phyloP scores from a whole-genome alignment of 1,284 basidiomycete genomes.

The Malassezia obtusa region DNA sequence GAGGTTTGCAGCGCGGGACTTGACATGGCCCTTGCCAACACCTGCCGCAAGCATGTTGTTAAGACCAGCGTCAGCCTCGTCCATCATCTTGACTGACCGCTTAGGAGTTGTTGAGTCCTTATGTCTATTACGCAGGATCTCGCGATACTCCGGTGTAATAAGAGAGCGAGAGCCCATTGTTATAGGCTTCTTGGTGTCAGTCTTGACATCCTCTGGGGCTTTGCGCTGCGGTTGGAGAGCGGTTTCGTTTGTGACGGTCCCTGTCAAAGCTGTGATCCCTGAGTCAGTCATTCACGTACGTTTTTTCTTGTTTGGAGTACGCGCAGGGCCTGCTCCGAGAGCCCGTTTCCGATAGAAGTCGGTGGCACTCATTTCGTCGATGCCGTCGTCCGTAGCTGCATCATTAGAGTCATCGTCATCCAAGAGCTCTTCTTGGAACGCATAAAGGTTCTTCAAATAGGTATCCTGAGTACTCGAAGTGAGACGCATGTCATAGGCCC shows the following conservation, averaged over 20 bases:
- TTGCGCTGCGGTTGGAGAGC: conserved; percentile 29
- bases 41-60: conserved; percentile 48
- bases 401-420: conserved; percentile 20
- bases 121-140: conserved; percentile 49
- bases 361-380: conserved; percentile 12
- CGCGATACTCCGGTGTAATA: conserved; percentile 49
- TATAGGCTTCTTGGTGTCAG: conserved; percentile 23
- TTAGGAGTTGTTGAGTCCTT: conserved; percentile 50
- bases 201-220: neutral
- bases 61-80: conserved; percentile 43
- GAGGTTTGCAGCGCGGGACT: conserved; percentile 23
- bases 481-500: conserved; percentile 37
- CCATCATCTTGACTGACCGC: conserved; percentile 50
- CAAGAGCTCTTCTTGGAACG: conserved; percentile 32
- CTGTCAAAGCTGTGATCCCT: conserved; percentile 28
- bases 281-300: neutral
- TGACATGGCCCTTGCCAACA: conserved; percentile 29
- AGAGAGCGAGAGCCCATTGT: conserved; percentile 29
- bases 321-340: conserved; percentile 2
- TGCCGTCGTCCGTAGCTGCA: conserved; percentile 8
- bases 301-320: conserved; percentile 4
- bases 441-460: conserved; percentile 33
- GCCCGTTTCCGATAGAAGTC: neutral
- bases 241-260: conserved; percentile 41
- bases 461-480: conserved; percentile 28